These are phyloP conservation scores for Aspergillus leporis DNA, from an alignment of 495 filamentous ascomycete species.

Conservation along the genomic window DNA sequence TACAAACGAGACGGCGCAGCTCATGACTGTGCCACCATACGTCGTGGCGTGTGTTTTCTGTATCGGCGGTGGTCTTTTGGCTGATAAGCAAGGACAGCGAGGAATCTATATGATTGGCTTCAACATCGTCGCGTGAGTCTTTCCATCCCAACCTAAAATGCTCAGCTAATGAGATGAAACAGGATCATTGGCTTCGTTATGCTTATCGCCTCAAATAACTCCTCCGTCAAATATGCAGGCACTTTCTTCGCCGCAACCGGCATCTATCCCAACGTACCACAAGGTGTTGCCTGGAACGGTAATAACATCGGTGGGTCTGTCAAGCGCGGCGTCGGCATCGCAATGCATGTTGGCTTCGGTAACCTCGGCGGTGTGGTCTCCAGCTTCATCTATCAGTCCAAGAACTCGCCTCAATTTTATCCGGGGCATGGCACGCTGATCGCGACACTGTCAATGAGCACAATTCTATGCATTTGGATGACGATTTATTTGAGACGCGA, in stretches of 20 bases:
- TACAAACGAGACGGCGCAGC: slow-evolving; percentile 46
- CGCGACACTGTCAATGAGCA: slow-evolving; percentile 14
- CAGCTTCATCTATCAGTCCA: slow-evolving; percentile 44
- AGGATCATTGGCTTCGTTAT: slow-evolving; percentile 42
- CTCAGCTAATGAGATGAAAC: slow-evolving; percentile 36
- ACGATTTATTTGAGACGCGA: slow-evolving; percentile 15
- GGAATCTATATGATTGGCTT: slow-evolving; percentile 19
- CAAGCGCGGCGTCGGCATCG: slow-evolving; percentile 49
- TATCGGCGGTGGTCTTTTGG: slow-evolving; percentile 11
- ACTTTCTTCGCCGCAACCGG: slow-evolving; percentile 43
- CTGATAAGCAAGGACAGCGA: slow-evolving; percentile 9
- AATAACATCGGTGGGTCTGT: slow-evolving; percentile 51
- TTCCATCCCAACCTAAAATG: slow-evolving; percentile 35
- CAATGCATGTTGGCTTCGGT: slow-evolving; percentile 44
- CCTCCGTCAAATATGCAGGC: slow-evolving; percentile 38
- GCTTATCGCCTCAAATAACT: slow-evolving; percentile 26
- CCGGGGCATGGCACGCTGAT: slow-evolving; percentile 42
- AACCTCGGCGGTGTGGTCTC: slow-evolving; percentile 49
- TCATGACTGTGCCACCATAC: slow-evolving; percentile 54
- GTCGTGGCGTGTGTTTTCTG: slow-evolving; percentile 34
- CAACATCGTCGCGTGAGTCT: slow-evolving; percentile 41
- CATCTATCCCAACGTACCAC: slow-evolving; percentile 36
- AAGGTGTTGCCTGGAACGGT: slow-evolving; percentile 44
- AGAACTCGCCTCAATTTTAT: slow-evolving; percentile 42
- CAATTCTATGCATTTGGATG: slow-evolving; percentile 15